Base-by-base conservation (phyloP, 345 rosid genomes). In the Melastoma malabathricum region DNA sequence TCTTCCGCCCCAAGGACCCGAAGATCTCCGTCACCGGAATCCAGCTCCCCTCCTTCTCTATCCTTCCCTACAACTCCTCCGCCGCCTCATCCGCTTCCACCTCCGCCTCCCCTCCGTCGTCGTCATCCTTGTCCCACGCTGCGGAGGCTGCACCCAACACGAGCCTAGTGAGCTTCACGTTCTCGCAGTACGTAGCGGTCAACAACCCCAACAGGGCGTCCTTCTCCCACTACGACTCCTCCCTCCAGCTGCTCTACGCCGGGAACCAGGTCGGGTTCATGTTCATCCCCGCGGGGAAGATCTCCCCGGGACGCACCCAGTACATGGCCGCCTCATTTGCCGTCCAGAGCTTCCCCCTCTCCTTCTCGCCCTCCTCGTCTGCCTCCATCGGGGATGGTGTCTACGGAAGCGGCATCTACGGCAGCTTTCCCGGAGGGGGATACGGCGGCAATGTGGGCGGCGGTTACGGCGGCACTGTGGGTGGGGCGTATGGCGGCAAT, bases 211-310 rank as follows among this genome's bases (percentile, higher is more conserved):
- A 88, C 81, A 72, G 69, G 48, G 97, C 85, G 60, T 73, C 56
- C 39, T 93, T 93, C 74, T 69, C 94, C 60, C 99, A 93, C 79
- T 93, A 72, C 77, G 97, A 83, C 65, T 81, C 90, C 61, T 77
- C 94, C 41, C 80, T 93, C 54, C 89, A 85, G 89, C 94, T 93
- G 22, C 78, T 83, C 48, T 81, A 85, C 60, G 72, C 90, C 14
- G 97, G 95, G 9, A 73, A 78, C 48, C 97, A 76, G 66, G 89
- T 93, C 52, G 99, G 97, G 2, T 87, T 88, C 76, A 79, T 93
- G 95, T 87, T 88, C 73, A 83, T 93, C 13, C 99, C 99, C 66
- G 99, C 99, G 31, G 95, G 97, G 5, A 76, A 83, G 69, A 78
- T 88, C 75, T 86, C 69, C 10, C 57, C 95, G 1, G 90, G 94